These are phyloP conservation scores for Caryopteris hybrid DNA, from an alignment of 305 asterid species.

Conservation along the genomic window DNA sequence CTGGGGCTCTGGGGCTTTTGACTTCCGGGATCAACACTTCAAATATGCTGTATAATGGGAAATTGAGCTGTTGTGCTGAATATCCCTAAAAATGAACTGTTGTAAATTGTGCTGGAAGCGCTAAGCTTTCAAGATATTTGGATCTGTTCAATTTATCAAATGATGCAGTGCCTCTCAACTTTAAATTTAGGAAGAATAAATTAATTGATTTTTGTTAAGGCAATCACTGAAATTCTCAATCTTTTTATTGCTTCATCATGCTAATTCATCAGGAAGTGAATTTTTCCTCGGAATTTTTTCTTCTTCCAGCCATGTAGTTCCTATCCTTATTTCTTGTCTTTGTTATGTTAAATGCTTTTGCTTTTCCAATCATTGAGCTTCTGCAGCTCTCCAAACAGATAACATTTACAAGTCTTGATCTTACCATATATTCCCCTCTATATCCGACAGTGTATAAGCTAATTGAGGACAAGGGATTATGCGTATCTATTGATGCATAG, in stretches of 20 bases:
- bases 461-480: slow-evolving; percentile 12
- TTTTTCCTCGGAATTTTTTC: background rate
- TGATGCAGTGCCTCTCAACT: background rate
- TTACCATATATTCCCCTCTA: background rate
- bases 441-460: slow-evolving; percentile 11
- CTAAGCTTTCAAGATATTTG: background rate
- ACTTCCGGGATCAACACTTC: background rate
- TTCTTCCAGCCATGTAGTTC: background rate
- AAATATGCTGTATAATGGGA: background rate
- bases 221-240: too few relatives aligned
- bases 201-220: background rate
- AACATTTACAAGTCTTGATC: background rate
- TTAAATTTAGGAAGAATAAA: background rate
- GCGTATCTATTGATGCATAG: background rate
- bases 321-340: background rate
- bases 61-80: background rate
- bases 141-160: background rate
- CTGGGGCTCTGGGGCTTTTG: background rate
- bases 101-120: background rate
- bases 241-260: too few relatives aligned
- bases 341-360: background rate
- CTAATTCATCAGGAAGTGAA: too few relatives aligned
- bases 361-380: background rate
- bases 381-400: background rate
- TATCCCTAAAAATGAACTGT: background rate